phyloP scores from a whole-genome alignment of 169 alveolate species.

The Eimeria praecox region DNA sequence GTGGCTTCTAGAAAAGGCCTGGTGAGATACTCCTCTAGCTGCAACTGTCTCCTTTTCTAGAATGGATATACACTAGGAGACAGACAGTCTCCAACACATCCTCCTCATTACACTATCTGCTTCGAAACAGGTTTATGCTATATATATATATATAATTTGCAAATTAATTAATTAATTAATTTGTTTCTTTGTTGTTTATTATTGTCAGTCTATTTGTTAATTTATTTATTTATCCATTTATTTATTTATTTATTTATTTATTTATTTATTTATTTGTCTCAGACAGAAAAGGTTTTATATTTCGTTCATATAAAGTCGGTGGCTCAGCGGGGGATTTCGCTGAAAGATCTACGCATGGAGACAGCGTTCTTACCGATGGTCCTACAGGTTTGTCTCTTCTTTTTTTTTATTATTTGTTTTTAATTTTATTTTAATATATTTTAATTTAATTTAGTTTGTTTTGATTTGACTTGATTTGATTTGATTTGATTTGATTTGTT shows the following conservation, averaged over 20 bases:
- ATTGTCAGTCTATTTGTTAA: background rate
- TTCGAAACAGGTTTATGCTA: too few species aligned
- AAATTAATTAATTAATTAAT: too few species aligned
- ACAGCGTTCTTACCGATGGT: slow-evolving; percentile 26
- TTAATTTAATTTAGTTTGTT: background rate
- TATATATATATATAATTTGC: too few species aligned
- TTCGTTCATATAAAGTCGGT: background rate
- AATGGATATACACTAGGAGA: too few species aligned
- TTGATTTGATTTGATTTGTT: background rate
- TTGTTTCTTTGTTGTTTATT: too few species aligned
- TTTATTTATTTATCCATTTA: background rate
- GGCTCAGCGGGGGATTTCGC: background rate
- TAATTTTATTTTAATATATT: background rate
- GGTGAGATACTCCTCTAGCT: background rate
- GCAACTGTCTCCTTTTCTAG: background rate
- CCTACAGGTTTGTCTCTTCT: slow-evolving; percentile 19
- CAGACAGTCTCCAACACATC: too few species aligned
- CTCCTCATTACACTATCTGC: too few species aligned
- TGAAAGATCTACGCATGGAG: slow-evolving; percentile 19
- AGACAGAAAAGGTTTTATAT: slow-evolving; percentile 9
- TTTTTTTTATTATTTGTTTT: background rate
- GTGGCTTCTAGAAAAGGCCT: slow-evolving; percentile 66
- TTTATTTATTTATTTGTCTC: background rate
- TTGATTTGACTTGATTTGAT: too few species aligned
- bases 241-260: too few species aligned